These are phyloP conservation scores for Arachis hypogaea DNA, from an alignment of 306 rosid species.

Conservation along the genomic window DNA sequence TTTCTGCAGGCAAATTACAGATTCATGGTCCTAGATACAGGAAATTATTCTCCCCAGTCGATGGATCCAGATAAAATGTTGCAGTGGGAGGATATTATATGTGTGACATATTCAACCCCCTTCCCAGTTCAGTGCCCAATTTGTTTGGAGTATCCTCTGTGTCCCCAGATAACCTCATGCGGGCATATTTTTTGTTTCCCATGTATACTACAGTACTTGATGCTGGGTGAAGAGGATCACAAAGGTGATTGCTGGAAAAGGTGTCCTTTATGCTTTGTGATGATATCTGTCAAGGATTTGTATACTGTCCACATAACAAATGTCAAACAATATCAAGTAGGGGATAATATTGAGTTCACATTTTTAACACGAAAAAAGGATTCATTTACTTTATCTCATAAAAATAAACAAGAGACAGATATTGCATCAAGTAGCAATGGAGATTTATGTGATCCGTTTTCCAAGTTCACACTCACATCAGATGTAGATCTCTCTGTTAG, in stretches of 20 bases:
- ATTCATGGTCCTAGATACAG: constrained; percentile 83
- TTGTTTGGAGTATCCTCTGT: constrained; percentile 90
- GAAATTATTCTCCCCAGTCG: constrained; percentile 59
- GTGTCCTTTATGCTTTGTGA: constrained; percentile 92
- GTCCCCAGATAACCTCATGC: constrained; percentile 95
- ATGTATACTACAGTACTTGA: constrained; percentile 79
- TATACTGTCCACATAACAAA: constrained; percentile 77
- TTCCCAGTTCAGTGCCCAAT: constrained; percentile 85
- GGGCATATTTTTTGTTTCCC: constrained; percentile 98
- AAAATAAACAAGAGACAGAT: constrained; percentile 56
- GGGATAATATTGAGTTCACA: constrained; percentile 68
- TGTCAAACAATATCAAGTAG: constrained; percentile 66
- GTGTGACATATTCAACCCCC: constrained; percentile 79
- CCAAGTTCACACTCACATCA: constrained; percentile 83
- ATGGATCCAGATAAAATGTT: constrained; percentile 97
- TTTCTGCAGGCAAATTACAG: constrained; percentile 96
- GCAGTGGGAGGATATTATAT: constrained; percentile 92
- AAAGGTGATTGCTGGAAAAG: constrained; percentile 94
- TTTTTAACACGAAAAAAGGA: constrained; percentile 74
- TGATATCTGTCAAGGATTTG: constrained; percentile 82
- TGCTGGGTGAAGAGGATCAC: constrained; percentile 88
- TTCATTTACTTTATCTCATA: constrained; percentile 55
- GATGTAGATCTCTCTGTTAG: constrained; percentile 88
- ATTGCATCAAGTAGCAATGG: constrained; percentile 29
- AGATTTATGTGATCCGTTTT: constrained; percentile 67